A percentile compares a stretch with the other conserved stretches of the same genome.
Evolutionary conservation across 345 rosid species (phyloP).

Genomic region (Melaleuca quinquenervia): DNA sequence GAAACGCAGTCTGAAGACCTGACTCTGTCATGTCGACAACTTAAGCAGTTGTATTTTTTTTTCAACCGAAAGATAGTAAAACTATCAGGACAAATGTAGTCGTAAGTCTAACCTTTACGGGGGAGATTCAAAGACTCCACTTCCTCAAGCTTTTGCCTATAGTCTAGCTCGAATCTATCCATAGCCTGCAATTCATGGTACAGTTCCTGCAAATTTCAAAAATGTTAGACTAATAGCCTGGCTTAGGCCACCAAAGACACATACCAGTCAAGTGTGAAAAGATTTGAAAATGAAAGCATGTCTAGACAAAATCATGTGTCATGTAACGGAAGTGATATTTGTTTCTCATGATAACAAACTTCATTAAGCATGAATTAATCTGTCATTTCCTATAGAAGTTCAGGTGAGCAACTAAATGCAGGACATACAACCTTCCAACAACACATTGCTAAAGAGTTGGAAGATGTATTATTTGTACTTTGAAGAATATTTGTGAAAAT

Average conservation of each 20-base stretch:
- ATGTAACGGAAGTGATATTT: neutral
- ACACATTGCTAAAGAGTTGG: neutral
- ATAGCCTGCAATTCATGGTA: slow-evolving; percentile 57
- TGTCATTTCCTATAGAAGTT: neutral
- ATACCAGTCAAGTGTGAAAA: neutral
- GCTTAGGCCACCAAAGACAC: neutral
- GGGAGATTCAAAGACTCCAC: slow-evolving; percentile 45
- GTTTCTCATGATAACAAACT: neutral
- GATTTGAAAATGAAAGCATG: neutral
- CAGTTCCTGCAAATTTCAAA: slow-evolving; percentile 36
- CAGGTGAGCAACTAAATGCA: neutral
- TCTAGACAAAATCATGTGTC: neutral
- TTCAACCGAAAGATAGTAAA: neutral
- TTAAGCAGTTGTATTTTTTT: neutral
- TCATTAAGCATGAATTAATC: neutral
- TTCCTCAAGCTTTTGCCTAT: slow-evolving; percentile 37
- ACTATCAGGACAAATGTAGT: neutral
- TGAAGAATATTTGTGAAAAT: neutral
- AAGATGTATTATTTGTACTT: neutral
- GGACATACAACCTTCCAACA: neutral
- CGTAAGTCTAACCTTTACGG: slow-evolving; percentile 31
- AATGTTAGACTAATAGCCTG: neutral
- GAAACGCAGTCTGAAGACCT: neutral
- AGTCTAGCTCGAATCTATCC: slow-evolving; percentile 66
- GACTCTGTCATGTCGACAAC: neutral